A percentile compares a stretch with the other conserved stretches of the same genome.
These are phyloP conservation scores for Citrullus colocynthis DNA, from an alignment of 306 rosid species.

Conservation along the genomic window DNA sequence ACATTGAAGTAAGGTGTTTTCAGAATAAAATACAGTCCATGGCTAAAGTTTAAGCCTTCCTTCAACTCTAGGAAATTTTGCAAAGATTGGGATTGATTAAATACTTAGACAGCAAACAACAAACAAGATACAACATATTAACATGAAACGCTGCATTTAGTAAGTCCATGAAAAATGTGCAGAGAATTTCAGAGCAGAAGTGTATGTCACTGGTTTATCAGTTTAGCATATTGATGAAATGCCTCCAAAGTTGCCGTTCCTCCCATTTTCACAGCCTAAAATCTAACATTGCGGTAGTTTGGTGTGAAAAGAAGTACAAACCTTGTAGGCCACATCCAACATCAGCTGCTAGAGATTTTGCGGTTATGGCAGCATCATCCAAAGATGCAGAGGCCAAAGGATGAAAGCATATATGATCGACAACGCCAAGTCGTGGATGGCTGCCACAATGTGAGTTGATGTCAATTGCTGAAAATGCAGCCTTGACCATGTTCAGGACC, in stretches of 20 bases:
- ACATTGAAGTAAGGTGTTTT: neutral
- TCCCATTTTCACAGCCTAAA: neutral
- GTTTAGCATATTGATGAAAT: neutral
- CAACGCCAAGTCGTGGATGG: constrained; percentile 86
- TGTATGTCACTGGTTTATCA: neutral
- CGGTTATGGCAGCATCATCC: constrained; percentile 46
- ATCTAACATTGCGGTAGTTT: neutral
- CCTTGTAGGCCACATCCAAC: constrained; percentile 65
- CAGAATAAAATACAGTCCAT: neutral
- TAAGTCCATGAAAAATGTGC: neutral
- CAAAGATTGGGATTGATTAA: neutral
- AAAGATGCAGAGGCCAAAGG: constrained; percentile 56
- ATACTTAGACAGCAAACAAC: neutral
- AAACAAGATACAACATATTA: neutral
- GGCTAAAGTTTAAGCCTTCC: neutral
- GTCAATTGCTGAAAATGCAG: constrained; percentile 55
- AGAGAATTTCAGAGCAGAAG: neutral
- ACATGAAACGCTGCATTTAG: neutral
- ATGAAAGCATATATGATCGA: constrained; percentile 83
- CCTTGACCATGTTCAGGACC: constrained; percentile 60
- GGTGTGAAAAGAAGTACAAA: constrained; percentile 19
- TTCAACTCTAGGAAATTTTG: neutral
- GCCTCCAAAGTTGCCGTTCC: neutral
- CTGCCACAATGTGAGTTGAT: constrained; percentile 56
- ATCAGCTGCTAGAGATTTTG: constrained; percentile 41